Percentiles rank a stretch among this genome's conserved stretches.
Evolutionary conservation across 495 filamentous ascomycete species (phyloP).

Genomic region (Aspergillus wentii): DNA sequence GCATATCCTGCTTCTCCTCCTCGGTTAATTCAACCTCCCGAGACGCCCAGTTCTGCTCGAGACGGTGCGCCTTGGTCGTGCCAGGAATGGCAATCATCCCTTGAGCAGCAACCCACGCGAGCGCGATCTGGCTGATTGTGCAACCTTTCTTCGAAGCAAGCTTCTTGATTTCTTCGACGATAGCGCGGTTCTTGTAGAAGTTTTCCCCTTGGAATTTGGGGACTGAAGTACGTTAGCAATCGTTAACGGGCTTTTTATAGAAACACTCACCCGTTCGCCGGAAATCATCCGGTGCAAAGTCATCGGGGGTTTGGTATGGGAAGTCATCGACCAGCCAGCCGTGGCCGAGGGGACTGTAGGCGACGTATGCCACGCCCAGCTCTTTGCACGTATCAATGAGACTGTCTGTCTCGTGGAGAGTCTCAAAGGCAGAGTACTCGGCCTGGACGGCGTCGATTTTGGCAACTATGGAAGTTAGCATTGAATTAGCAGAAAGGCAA

Average conservation of each 20-base stretch:
- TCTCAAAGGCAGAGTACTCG: slow-evolving; percentile 48
- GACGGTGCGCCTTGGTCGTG: slow-evolving; percentile 37
- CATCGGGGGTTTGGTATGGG: slow-evolving; percentile 35
- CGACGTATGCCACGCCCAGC: slow-evolving; percentile 37
- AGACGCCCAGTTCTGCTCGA: slow-evolving; percentile 40
- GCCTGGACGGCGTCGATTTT: slow-evolving; percentile 48
- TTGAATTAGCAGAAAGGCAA: neutral
- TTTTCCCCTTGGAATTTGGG: slow-evolving; percentile 49
- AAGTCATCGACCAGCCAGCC: slow-evolving; percentile 44
- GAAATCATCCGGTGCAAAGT: slow-evolving; percentile 41
- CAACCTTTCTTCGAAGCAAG: slow-evolving; percentile 34
- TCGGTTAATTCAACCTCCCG: slow-evolving; percentile 30
- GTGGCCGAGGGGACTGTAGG: slow-evolving; percentile 42
- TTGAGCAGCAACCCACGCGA: slow-evolving; percentile 44
- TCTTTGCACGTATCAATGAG: slow-evolving; percentile 37
- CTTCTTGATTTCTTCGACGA: slow-evolving; percentile 40
- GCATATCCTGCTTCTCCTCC: slow-evolving; percentile 32
- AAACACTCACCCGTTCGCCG: slow-evolving; percentile 25
- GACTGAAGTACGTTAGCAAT: too few species aligned
- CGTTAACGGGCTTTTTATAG: too few species aligned
- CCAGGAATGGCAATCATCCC: slow-evolving; percentile 45
- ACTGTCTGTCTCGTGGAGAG: slow-evolving; percentile 37
- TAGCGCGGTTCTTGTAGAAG: slow-evolving; percentile 42
- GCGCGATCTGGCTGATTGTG: slow-evolving; percentile 34
- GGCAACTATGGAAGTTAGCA: slow-evolving; percentile 27